Evolutionary conservation across 352 stramenopile genomes (phyloP), one percentile per base, ranked within the genome.

Genomic region (Globisporangium spinosum): DNA sequence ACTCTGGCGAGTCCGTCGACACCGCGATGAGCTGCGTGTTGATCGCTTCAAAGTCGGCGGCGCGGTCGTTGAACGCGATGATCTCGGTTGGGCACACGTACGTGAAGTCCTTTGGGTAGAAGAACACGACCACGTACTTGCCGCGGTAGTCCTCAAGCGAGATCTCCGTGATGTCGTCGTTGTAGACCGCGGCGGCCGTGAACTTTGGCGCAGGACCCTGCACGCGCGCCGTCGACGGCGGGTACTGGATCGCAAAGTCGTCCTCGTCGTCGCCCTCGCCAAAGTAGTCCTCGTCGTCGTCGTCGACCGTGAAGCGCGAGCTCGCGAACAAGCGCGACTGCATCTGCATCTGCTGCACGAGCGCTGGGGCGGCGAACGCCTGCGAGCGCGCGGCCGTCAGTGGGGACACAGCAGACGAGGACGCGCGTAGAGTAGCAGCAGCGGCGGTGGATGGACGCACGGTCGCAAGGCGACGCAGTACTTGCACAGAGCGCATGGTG

Each of bases 31-130:
- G 75, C 76, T 98, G 88, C 72, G 88, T 85, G 76, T 94, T 92
- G n/a, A 96, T 55, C 22, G 76, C 80, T 62, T 93, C 83, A 54
- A 97, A 97, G 43, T 96, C 87, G 38, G 75, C 75, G 0, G 83
- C 85, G 51, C 87, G 76, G 80, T 97, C 90, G 64, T 87, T 95
- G 74, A 96, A 97, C 27, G 90, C 89, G 67, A 96, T 96, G 73
- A 97, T 97, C 76, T 97, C 90, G 13, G 90, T 97, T 55, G 90
- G 90, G 65, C 90, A 97, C 67, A 97, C 90, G 72, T 93, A 94
- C 65, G 88, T 94, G 62, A 95, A 95, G 70, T 95, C 90, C 80
- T 96, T 96, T 2, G 90, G 90, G 78, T 97, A 97, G 72, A 97
- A 97, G 73, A 97, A 94, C 34, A 97, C 69, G 69, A 97, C 89